Evolutionary conservation across 192 early-diverging fungal species (phyloP).

Genomic region (Lobulomyces angularis): DNA sequence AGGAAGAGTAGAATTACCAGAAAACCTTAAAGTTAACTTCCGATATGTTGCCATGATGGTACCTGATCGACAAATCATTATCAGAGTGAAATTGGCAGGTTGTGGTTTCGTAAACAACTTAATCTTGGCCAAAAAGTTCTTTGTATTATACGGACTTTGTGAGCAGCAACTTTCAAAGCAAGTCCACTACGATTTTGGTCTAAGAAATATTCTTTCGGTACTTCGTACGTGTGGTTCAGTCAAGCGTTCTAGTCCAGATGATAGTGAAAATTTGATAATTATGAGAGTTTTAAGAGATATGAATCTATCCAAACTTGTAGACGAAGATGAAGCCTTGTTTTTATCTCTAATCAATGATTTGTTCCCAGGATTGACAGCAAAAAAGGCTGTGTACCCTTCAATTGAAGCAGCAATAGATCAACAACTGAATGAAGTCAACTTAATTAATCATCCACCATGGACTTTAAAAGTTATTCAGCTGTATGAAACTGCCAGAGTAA

Average conservation of each 20-base stretch:
- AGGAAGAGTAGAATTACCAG: constrained; percentile 52
- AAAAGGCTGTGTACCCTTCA: constrained; percentile 41
- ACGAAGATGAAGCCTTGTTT: constrained; percentile 52
- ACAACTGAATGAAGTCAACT: constrained; percentile 40
- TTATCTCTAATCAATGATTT: constrained; percentile 46
- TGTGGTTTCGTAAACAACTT: constrained; percentile 56
- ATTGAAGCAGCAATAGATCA: constrained; percentile 48
- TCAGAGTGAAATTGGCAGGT: constrained; percentile 51
- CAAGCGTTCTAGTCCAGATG: constrained; percentile 47
- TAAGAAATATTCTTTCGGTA: constrained; percentile 51
- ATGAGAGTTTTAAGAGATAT: constrained; percentile 55
- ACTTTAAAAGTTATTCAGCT: constrained; percentile 52
- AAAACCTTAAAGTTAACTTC: constrained; percentile 56
- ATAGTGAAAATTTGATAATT: constrained; percentile 48
- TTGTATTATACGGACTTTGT: constrained; percentile 49
- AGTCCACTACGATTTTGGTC: constrained; percentile 56
- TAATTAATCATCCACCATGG: constrained; percentile 54
- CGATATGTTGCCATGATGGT: constrained; percentile 61
- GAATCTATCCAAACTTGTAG: constrained; percentile 56
- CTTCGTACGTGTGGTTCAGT: constrained; percentile 50
- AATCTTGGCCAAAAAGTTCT: constrained; percentile 53
- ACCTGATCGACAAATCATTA: constrained; percentile 54
- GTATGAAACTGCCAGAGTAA: constrained; percentile 45
- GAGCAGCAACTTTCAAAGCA: constrained; percentile 55
- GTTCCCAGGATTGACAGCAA: constrained; percentile 47